Evolutionary conservation across 2,329 filamentous ascomycete species (phyloP).

Genomic region (Epichloe gansuensis): DNA sequence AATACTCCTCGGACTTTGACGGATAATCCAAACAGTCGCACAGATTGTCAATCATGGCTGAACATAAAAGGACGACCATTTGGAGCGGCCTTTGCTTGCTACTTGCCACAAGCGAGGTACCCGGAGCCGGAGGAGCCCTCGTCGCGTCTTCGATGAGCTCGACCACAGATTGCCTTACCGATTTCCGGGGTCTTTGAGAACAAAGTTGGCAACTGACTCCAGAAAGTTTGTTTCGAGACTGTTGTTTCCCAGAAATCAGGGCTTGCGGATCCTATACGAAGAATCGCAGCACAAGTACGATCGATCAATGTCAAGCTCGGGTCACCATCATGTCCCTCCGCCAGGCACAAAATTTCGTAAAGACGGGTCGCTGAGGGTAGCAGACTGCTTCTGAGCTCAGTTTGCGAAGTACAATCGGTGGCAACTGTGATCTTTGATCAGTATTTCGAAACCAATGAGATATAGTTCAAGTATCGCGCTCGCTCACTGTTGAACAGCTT

Average conservation of each 20-base stretch:
- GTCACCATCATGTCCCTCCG: constrained; percentile 13
- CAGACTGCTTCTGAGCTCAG: constrained; percentile 4
- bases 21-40: constrained; percentile 19
- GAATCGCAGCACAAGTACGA: constrained; percentile 16
- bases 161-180: constrained; percentile 18
- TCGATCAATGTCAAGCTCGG: constrained; percentile 14
- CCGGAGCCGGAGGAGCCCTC: constrained; percentile 7
- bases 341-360: constrained; percentile 16
- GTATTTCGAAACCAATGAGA: not conserved
- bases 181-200: constrained; percentile 17
- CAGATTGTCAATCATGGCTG: constrained; percentile 22
- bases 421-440: not conserved
- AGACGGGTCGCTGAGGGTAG: constrained; percentile 8
- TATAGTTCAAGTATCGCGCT: not conserved
- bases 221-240: constrained; percentile 12
- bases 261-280: constrained; percentile 18
- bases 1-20: constrained; percentile 32
- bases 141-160: constrained; percentile 22
- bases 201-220: constrained; percentile 12
- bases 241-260: constrained; percentile 18
- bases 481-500: constrained; percentile 15
- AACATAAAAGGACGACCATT: constrained; percentile 19
- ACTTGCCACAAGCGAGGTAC: not conserved
- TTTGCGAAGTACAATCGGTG: not conserved
- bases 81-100: not conserved